A percentile compares a stretch with the other conserved stretches of the same genome.
Conservation (phyloP, 1,284 basidiomycete genomes). For the Marasmius sp. region DNA sequence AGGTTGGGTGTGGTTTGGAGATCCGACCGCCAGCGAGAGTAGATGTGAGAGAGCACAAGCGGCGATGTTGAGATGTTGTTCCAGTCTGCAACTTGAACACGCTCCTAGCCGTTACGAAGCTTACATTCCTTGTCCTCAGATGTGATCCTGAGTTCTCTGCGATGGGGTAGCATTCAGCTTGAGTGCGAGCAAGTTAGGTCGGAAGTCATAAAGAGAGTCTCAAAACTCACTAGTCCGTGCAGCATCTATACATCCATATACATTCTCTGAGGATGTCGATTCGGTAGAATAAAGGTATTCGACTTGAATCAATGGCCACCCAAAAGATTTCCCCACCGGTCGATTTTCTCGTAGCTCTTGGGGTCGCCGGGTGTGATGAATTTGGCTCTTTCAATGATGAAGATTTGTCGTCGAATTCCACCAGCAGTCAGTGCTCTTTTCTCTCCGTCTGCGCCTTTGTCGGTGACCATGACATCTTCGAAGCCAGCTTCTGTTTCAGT, state of each 20-base stretch:
- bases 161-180: constrained; percentile 90
- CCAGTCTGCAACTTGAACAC: constrained; percentile 86
- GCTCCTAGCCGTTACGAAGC: constrained; percentile 89
- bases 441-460: too few species aligned
- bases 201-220: constrained; percentile 96
- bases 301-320: constrained; percentile 93
- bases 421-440: constrained; percentile 47
- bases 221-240: constrained; percentile 94
- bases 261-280: constrained; percentile 78
- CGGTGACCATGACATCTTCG: constrained; percentile 36
- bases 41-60: too few species aligned
- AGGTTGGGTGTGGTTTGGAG: too few species aligned
- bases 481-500: constrained; percentile 32
- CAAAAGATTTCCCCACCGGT: constrained; percentile 78
- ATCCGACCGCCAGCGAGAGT: too few species aligned
- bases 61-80: too few species aligned
- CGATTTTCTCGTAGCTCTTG: constrained; percentile 92
- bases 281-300: constrained; percentile 81
- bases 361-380: constrained; percentile 81
- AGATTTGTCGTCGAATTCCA: constrained; percentile 75
- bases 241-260: constrained; percentile 97
- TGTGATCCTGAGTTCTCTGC: constrained; percentile 84
- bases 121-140: constrained; percentile 88
- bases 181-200: constrained; percentile 85
- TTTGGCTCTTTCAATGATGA: constrained; percentile 86